A percentile compares a stretch with the other conserved stretches of the same genome.
Evolutionary conservation across 495 filamentous ascomycete species (phyloP).

Genomic region (Immersiella caudata): DNA sequence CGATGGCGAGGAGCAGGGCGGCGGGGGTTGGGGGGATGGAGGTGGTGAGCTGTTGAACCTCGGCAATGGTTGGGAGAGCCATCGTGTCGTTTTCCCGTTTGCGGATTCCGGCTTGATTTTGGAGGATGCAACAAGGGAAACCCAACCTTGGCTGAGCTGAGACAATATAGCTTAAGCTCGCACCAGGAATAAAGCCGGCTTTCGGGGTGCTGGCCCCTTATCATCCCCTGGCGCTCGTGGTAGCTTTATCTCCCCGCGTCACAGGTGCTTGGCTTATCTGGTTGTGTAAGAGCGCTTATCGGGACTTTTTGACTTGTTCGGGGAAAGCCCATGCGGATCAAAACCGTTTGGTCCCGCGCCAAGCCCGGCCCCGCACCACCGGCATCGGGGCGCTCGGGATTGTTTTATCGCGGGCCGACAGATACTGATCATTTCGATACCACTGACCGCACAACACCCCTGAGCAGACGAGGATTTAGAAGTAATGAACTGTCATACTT

Average conservation of each 20-base stretch:
- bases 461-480: too few relatives aligned
- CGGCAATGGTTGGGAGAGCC: neutral
- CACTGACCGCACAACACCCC: too few relatives aligned
- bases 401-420: neutral
- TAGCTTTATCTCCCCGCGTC: neutral
- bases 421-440: neutral
- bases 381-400: neutral
- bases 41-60: neutral
- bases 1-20: neutral
- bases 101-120: neutral
- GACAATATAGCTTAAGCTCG: neutral
- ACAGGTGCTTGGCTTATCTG: constrained; percentile 1
- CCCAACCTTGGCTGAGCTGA: neutral
- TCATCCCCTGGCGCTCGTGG: neutral
- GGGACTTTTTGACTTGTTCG: constrained; percentile 28
- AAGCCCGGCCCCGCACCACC: neutral
- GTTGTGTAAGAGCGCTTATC: constrained; percentile 13
- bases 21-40: neutral
- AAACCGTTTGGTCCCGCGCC: neutral
- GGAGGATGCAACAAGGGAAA: neutral
- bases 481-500: too few relatives aligned
- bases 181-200: neutral
- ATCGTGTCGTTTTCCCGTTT: neutral
- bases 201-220: neutral
- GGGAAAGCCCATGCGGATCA: constrained; percentile 12